Evolutionary conservation across 306 rosid genomes (phyloP), one percentile per base, ranked within the genome.

Genomic region (Lagenaria siceraria): DNA sequence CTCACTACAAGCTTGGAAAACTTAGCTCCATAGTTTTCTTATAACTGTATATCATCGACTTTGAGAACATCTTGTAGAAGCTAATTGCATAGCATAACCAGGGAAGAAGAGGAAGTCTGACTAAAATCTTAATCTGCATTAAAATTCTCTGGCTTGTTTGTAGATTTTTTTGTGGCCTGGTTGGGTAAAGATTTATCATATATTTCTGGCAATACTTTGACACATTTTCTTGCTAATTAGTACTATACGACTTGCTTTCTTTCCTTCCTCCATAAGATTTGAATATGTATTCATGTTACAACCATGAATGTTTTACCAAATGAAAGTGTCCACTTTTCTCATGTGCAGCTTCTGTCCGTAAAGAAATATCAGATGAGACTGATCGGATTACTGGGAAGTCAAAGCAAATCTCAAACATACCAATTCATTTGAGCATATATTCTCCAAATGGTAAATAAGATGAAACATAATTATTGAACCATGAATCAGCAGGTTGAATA

Each of bases 381-480:
- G 99, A 95, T 84, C 97, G 99, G 56, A 89, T 95, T 70, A 95
- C 97, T 76, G 99, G 99, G 85, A 88, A 86, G 91, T 15, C 93
- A 74, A 95, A 95, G 80, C 96, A 89, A 71, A 95, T 95, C 78
- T 95, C 99, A 19, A 90, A 95, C 49, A 21, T 89, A 82, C 99
- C 99, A 69, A 95, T 95, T 86, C 99, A 95, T 4, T 94, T 95
- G 81, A 95, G 99, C 91, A 95, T 95, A 79, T 92, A 95, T 86
- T 95, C 99, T 81, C 98, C 99, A 78, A 83, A 90, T 85, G 99
- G 99, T 95, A 78, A 80, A 90, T 86, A 72, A 73, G 74, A 85
- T 27, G 59, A 11, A 66, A 25, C 9, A 29, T 70, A 25, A 70
- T 22, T 12, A 19, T 49, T 72, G 21, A 72, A 17, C 24, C 25